These are phyloP conservation scores for Leishmania braziliensis DNA, from an alignment of 208 protist genomes.

Conservation along the genomic window DNA sequence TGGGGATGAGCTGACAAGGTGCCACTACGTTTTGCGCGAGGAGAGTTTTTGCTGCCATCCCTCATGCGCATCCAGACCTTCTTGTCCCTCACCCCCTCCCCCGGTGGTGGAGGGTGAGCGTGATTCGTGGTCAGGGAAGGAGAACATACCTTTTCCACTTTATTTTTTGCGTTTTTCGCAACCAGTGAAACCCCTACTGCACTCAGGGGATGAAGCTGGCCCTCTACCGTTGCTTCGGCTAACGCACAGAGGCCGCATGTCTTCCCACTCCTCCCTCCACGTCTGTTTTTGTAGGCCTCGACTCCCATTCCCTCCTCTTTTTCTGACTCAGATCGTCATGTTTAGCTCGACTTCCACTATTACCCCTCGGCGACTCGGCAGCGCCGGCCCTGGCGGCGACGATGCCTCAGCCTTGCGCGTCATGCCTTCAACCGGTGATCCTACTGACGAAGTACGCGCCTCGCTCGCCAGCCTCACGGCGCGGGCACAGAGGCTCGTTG, in stretches of 20 bases:
- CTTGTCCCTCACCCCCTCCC: background rate
- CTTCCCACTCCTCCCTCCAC: background rate
- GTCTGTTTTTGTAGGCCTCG: background rate
- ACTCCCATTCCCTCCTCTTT: background rate
- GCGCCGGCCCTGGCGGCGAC: slow-evolving; percentile 10
- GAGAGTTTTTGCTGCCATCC: background rate
- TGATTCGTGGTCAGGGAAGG: background rate
- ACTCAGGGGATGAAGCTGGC: background rate
- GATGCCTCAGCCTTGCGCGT: slow-evolving; percentile 21
- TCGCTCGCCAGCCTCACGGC: slow-evolving; percentile 72
- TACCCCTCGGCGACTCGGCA: slow-evolving; percentile 17
- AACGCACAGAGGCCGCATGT: background rate
- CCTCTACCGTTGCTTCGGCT: background rate
- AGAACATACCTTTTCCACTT: background rate
- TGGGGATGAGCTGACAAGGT: too few species aligned
- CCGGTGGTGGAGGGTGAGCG: background rate
- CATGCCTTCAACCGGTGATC: slow-evolving; percentile 39
- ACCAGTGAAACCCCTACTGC: background rate
- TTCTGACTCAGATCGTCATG: slow-evolving; percentile 14
- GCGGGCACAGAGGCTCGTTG: slow-evolving; percentile 59
- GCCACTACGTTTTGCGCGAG: background rate
- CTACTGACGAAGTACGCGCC: slow-evolving; percentile 64
- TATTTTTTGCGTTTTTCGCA: background rate
- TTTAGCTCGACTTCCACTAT: slow-evolving; percentile 22
- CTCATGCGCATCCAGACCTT: background rate